A percentile compares a stretch with the other conserved stretches of the same genome.
phyloP scores from a whole-genome alignment of 768 basidiomycete species.

The Suillus subaureus region DNA sequence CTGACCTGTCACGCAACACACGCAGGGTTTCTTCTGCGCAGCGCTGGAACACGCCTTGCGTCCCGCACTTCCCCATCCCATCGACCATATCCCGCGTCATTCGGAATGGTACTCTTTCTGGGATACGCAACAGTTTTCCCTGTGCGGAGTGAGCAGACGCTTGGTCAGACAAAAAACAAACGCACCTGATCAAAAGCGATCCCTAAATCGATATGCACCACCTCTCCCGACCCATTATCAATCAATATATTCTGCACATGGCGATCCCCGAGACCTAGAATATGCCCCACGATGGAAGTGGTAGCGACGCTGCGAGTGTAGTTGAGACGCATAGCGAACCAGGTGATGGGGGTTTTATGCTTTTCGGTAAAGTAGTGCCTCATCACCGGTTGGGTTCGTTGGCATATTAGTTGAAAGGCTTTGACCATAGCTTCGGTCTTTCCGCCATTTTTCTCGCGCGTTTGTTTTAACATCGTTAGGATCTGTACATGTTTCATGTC shows the following conservation, averaged over 20 bases:
- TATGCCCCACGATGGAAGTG: constrained; percentile 90
- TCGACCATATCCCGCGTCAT: constrained; percentile 94
- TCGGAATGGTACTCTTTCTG: constrained; percentile 93
- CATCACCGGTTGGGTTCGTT: constrained; percentile 80
- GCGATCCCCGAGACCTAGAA: constrained; percentile 91
- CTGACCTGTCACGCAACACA: constrained; percentile 83
- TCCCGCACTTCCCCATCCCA: constrained; percentile 88
- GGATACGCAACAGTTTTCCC: constrained; percentile 79
- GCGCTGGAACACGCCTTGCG: constrained; percentile 91
- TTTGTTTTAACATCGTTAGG: constrained; percentile 28
- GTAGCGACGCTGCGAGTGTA: constrained; percentile 94
- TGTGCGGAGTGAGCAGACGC: constrained; percentile 30
- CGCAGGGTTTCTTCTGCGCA: constrained; percentile 95
- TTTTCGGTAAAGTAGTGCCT: constrained; percentile 92
- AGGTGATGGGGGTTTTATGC: constrained; percentile 84
- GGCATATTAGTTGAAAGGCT: constrained; percentile 40
- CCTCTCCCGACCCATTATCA: constrained; percentile 79
- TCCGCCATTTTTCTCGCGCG: constrained; percentile 35
- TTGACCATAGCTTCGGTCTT: constrained; percentile 33
- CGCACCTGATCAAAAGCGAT: constrained; percentile 93
- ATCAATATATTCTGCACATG: constrained; percentile 92
- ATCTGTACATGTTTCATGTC: constrained; percentile 48
- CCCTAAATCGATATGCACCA: constrained; percentile 95
- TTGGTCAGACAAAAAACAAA: not conserved
- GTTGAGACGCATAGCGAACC: constrained; percentile 89